phyloP scores from a whole-genome alignment of 176 grass and related monocot genomes.

The Bromus sterilis region DNA sequence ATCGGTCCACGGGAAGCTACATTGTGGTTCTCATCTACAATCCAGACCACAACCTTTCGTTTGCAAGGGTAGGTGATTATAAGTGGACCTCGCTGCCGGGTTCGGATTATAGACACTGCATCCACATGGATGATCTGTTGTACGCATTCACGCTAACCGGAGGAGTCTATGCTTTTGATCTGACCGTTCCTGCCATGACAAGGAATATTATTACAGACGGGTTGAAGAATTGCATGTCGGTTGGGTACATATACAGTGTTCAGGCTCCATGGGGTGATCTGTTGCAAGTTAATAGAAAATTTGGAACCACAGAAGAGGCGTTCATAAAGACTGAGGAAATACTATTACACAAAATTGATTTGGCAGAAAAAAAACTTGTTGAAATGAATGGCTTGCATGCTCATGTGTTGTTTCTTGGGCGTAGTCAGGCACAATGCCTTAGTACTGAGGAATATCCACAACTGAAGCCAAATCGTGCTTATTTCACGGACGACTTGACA shows the following conservation, averaged over 20 bases:
- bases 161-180: conserved; percentile 4
- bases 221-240: background rate
- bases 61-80: background rate
- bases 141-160: background rate
- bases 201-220: background rate
- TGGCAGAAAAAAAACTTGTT: background rate
- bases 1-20: background rate
- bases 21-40: conserved; percentile 1
- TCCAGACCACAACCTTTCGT: background rate
- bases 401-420: background rate
- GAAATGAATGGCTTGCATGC: background rate
- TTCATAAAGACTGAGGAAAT: background rate
- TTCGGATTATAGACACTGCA: background rate
- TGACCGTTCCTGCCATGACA: background rate
- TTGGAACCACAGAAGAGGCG: background rate
- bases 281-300: background rate
- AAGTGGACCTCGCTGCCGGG: background rate
- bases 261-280: background rate
- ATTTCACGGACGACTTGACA: background rate
- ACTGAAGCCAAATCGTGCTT: background rate
- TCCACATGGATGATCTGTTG: background rate
- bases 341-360: background rate
- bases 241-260: background rate
- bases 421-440: background rate
- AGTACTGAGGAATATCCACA: background rate